Evolutionary conservation across 2,329 filamentous ascomycete genomes (phyloP).

Genomic region (Bipolaris sorokiniana): DNA sequence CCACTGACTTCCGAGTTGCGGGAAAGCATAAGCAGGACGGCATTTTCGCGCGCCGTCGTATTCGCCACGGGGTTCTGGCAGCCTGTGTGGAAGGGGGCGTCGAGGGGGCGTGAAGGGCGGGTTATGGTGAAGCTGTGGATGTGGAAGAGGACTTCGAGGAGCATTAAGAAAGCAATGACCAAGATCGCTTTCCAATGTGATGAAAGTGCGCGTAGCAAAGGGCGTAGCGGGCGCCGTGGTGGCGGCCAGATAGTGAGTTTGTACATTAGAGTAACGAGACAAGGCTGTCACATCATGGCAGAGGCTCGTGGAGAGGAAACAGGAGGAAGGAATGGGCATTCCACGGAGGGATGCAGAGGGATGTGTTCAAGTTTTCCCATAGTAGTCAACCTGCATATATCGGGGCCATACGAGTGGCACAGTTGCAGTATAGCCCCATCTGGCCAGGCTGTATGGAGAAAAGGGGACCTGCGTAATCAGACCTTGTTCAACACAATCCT

Average conservation of each 20-base stretch:
- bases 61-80: slow-evolving; percentile 16
- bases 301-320: neutral
- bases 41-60: slow-evolving; percentile 73
- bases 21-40: slow-evolving; percentile 85
- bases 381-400: neutral
- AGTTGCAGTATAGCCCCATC: neutral
- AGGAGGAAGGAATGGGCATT: neutral
- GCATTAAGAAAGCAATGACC: slow-evolving; percentile 1
- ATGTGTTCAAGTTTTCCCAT: neutral
- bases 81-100: slow-evolving; percentile 20
- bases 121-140: slow-evolving; percentile 10
- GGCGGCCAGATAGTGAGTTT: slow-evolving; percentile 3
- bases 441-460: neutral
- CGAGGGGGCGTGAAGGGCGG: slow-evolving; percentile 14
- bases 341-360: neutral
- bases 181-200: slow-evolving; percentile 16
- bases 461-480: neutral
- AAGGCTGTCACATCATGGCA: neutral
- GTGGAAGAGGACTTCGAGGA: slow-evolving; percentile 20
- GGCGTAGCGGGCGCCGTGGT: slow-evolving; percentile 2
- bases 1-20: slow-evolving; percentile 83
- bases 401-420: neutral
- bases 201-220: neutral
- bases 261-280: neutral
- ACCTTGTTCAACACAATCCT: neutral